Percentiles rank a stretch among this genome's conserved stretches.
phyloP scores from a whole-genome alignment of 208 protist genomes.

The Wallacemonas rigidus region DNA sequence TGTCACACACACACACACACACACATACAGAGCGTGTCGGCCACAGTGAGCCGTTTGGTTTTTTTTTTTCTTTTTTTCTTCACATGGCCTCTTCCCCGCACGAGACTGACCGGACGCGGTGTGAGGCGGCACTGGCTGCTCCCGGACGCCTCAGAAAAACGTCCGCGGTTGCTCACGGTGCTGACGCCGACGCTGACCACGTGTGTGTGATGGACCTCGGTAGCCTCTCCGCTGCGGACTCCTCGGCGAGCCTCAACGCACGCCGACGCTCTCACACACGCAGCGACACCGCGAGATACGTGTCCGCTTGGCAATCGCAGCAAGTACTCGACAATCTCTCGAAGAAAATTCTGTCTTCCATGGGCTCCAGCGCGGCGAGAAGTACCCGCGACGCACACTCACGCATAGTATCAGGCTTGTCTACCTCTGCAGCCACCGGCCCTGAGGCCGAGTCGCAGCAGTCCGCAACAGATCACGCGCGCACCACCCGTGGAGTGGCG shows the following conservation, averaged over 20 bases:
- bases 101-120: too few species aligned
- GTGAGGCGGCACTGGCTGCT: neutral
- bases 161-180: neutral
- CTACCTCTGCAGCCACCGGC: neutral
- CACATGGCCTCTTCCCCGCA: too few species aligned
- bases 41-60: too few species aligned
- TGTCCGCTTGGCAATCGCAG: slow-evolving; percentile 14
- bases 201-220: slow-evolving; percentile 13
- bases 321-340: slow-evolving; percentile 12
- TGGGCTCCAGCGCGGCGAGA: slow-evolving; percentile 11
- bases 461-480: too few species aligned
- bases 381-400: neutral
- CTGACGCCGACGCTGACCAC: neutral
- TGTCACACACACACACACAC: too few species aligned
- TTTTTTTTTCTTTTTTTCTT: too few species aligned
- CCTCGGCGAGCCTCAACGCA: slow-evolving; percentile 10
- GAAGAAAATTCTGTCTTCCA: neutral
- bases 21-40: too few species aligned
- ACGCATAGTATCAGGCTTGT: neutral
- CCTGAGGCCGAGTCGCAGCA: neutral
- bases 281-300: slow-evolving; percentile 8
- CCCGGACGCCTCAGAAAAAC: neutral
- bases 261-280: slow-evolving; percentile 10
- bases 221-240: slow-evolving; percentile 15
- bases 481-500: neutral